Conservation (phyloP, 257 asterid genomes). For the Gentiana straminea region DNA sequence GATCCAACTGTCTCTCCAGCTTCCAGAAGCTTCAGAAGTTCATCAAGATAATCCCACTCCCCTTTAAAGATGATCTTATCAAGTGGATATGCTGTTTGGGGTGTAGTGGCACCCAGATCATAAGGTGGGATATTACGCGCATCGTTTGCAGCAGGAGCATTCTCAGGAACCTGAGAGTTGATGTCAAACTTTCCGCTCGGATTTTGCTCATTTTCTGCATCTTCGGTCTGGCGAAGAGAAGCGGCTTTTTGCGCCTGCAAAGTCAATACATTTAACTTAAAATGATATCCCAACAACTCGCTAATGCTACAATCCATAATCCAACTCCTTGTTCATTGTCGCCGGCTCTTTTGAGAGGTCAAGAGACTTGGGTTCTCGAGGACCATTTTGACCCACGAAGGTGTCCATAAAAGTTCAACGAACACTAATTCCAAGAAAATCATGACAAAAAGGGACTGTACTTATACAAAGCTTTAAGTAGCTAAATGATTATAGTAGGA, state of each 20-base stretch:
- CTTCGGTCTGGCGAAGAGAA: conserved; percentile 32
- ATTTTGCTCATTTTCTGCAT: conserved; percentile 27
- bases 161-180: conserved; percentile 47
- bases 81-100: conserved; percentile 67
- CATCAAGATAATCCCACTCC: conserved; percentile 77
- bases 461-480: too few species aligned
- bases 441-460: too few species aligned
- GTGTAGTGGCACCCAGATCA: conserved; percentile 49
- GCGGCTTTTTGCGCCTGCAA: conserved; percentile 41
- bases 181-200: conserved; percentile 26
- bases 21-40: conserved; percentile 31
- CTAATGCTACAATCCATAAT: too few species aligned
- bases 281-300: too few species aligned
- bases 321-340: background rate
- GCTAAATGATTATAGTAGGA: too few species aligned
- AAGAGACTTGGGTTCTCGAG: too few species aligned
- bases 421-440: too few species aligned
- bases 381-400: too few species aligned
- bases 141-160: conserved; percentile 14
- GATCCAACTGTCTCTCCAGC: conserved; percentile 25
- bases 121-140: conserved; percentile 58
- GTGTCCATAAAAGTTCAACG: too few species aligned
- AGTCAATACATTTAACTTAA: background rate
- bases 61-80: conserved; percentile 66
- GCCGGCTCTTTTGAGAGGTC: too few species aligned